Base-by-base conservation (phyloP, 805 yeast genomes). In the Lachancea mirantina region DNA sequence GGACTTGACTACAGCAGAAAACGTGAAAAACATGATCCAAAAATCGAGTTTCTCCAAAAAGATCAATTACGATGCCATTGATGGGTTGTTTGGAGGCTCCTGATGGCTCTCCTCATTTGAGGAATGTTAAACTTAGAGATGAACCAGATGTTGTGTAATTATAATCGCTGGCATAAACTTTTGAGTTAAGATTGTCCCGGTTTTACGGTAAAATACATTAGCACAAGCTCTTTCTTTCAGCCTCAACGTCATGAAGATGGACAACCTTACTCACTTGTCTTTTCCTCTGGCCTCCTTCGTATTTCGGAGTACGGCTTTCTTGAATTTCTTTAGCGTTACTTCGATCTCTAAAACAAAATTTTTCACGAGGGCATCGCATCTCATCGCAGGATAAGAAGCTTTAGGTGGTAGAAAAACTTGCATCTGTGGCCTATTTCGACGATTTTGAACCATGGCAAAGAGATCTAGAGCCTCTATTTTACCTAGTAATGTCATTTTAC, bases 381-480 rank as follows among this genome's bases (percentile, higher is more conserved):
- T 43, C 40, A 40, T 23, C 34, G 23, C 32, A n/a, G n/a, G 16
- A 11, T 3, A 26, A 17, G 14, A 14, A 6, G 16, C 17, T 14
- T 18, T 14, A n/a, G n/a, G n/a, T 10, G 23, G 8, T 10, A 4
- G 14, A 5, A 23, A 1, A 1, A 7, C 18, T 23, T 9, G 8
- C 8, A 19, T 18, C 8, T 16, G 10, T 7, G 14, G 20, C 14
- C 13, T 5, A 19, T 10, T 3, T 15, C 13, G n/a, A n/a, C n/a
- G n/a, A n/a, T n/a, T n/a, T n/a, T 23, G 4, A 46, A 70, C 26
- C 15, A 89, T 89, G 97, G 95, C 74, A 21, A 84, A 79, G 59
- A 72, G 78, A 57, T 78, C 83, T 62, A 83, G 96, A 72, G 92
- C 95, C 17, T 96, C 96, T 28, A 71, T 88, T 36, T 66, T 89